Percentiles rank a stretch among this genome's conserved stretches.
These are phyloP conservation scores for Bryoglossum gracile DNA, from an alignment of 495 filamentous ascomycete species.

Conservation along the genomic window DNA sequence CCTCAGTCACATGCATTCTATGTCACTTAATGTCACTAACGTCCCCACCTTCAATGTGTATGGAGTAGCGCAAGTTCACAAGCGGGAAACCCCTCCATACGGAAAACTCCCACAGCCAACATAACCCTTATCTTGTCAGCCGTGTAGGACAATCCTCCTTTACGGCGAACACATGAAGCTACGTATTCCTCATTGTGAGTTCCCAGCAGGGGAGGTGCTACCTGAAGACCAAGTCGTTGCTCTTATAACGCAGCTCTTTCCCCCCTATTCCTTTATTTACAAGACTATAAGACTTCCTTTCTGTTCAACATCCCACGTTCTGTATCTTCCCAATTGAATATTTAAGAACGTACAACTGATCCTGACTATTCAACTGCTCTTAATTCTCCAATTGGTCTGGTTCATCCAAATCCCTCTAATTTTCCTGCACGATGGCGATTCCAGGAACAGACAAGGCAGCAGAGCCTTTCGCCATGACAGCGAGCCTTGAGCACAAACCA, in stretches of 20 bases:
- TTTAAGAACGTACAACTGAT: not conserved
- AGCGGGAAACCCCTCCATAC: not conserved
- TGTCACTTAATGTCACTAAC: too few relatives aligned
- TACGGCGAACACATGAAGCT: not conserved
- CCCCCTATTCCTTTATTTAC: not conserved
- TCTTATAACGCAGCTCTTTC: not conserved
- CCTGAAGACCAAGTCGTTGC: not conserved
- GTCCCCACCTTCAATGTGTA: not conserved
- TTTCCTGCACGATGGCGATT: too few relatives aligned
- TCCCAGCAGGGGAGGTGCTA: not conserved
- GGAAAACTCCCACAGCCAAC: too few relatives aligned
- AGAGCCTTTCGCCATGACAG: too few relatives aligned
- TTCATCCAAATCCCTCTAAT: not conserved
- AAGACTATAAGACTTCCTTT: not conserved
- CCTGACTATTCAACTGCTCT: not conserved
- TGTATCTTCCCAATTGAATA: not conserved
- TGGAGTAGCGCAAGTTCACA: not conserved
- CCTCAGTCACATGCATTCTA: not conserved
- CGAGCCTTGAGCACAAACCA: not conserved
- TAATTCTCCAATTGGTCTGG: not conserved
- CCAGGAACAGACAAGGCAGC: too few relatives aligned
- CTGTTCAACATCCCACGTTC: not conserved
- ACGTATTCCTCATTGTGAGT: slow-evolving; percentile 3
- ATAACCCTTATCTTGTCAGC: not conserved
- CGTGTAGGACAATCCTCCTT: not conserved